Evolutionary conservation across 495 filamentous ascomycete species (phyloP).

Genomic region (Penicillium robsamsonii): DNA sequence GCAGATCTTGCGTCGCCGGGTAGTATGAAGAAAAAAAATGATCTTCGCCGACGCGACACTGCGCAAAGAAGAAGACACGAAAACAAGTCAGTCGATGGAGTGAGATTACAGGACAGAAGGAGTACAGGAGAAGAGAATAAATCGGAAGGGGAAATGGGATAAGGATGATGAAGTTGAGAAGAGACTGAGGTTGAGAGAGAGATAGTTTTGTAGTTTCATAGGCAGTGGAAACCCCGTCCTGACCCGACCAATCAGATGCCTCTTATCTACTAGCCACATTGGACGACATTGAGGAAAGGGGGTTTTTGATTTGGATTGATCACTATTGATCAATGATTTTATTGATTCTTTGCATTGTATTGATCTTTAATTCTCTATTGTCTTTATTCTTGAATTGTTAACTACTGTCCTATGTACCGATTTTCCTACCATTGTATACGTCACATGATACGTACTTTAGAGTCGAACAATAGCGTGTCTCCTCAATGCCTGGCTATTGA

Average conservation of each 20-base stretch:
- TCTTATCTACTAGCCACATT: conserved; percentile 23
- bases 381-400: neutral
- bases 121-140: conserved; percentile 26
- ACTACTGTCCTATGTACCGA: neutral
- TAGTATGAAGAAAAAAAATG: conserved; percentile 15
- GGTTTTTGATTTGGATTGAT: neutral
- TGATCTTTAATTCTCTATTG: neutral
- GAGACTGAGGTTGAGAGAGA: conserved; percentile 22
- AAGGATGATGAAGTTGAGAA: conserved; percentile 16
- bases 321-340: neutral
- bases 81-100: neutral
- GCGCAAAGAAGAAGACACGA: conserved; percentile 9
- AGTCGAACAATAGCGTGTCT: neutral
- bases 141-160: conserved; percentile 8
- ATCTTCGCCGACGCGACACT: conserved; percentile 11
- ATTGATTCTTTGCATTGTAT: conserved; percentile 3
- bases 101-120: conserved; percentile 4
- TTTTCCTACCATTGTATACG: neutral
- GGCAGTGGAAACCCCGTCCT: conserved; percentile 13
- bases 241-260: conserved; percentile 23
- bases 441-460: conserved; percentile 11
- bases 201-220: conserved; percentile 29
- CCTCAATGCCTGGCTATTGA: neutral
- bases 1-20: conserved; percentile 14
- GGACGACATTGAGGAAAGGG: conserved; percentile 26